These are phyloP conservation scores for Dujonia santamariae DNA, from an alignment of 1,139 yeast genomes.

Conservation along the genomic window DNA sequence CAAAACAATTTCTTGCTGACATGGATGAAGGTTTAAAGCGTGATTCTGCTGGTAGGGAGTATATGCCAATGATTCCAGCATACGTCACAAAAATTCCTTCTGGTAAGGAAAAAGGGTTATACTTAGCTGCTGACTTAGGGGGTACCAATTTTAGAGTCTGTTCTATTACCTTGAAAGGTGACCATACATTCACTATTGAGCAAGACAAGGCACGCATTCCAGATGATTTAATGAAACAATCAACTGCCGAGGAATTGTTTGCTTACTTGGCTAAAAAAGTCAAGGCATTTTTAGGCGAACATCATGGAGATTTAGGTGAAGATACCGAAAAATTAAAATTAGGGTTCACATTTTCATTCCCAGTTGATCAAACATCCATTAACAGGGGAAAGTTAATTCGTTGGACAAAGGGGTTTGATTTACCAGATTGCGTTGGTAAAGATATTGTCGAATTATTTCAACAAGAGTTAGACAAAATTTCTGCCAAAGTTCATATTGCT, in stretches of 20 bases:
- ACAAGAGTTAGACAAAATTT: slow-evolving; percentile 54
- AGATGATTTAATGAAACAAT: slow-evolving; percentile 59
- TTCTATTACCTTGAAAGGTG: slow-evolving; percentile 75
- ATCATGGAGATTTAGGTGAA: slow-evolving; percentile 49
- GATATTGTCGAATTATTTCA: slow-evolving; percentile 79
- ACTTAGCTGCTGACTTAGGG: slow-evolving; percentile 81
- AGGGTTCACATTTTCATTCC: slow-evolving; percentile 93
- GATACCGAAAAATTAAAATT: slow-evolving; percentile 47
- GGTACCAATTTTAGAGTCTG: slow-evolving; percentile 91
- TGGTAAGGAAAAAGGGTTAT: slow-evolving; percentile 77
- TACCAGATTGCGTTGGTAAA: slow-evolving; percentile 77
- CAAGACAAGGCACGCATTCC: slow-evolving; percentile 79
- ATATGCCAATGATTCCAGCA: slow-evolving; percentile 87
- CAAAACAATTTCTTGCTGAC: slow-evolving; percentile 59
- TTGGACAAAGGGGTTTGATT: slow-evolving; percentile 94
- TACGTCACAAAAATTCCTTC: slow-evolving; percentile 77
- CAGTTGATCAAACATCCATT: slow-evolving; percentile 80
- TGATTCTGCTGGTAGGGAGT: slow-evolving; percentile 35
- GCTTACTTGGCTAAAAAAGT: slow-evolving; percentile 71
- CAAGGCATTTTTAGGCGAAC: slow-evolving; percentile 55
- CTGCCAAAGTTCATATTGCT: slow-evolving; percentile 68
- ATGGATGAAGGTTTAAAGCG: slow-evolving; percentile 58
- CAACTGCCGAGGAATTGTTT: slow-evolving; percentile 56
- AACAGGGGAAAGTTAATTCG: slow-evolving; percentile 77
- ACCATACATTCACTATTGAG: slow-evolving; percentile 67